phyloP scores from a whole-genome alignment of 2,329 filamentous ascomycete species.

The Aspergillus arachidicola region DNA sequence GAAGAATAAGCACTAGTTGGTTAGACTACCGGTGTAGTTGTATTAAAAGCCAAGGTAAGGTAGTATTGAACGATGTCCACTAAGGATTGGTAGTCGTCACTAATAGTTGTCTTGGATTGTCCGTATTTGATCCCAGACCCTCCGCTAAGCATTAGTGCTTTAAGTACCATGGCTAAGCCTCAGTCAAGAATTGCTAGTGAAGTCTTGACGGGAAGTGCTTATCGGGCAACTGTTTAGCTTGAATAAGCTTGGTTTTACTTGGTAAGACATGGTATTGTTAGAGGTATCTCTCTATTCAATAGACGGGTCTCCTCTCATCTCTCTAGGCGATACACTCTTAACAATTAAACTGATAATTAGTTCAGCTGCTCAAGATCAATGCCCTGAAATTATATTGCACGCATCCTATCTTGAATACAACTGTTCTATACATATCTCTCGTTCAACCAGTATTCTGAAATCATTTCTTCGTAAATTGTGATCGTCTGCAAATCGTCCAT shows the following conservation, averaged over 20 bases:
- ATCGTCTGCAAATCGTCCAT: not conserved
- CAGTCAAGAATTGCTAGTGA: not conserved
- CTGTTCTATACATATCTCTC: too few species aligned
- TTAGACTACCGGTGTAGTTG: not conserved
- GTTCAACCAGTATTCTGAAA: not conserved
- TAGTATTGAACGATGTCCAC: too few species aligned
- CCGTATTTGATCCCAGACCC: not conserved
- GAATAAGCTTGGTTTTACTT: not conserved
- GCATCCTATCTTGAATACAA: too few species aligned
- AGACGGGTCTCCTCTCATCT: too few species aligned
- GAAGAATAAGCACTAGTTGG: not conserved
- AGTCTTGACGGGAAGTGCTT: not conserved
- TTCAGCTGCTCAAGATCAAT: too few species aligned
- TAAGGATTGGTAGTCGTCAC: too few species aligned
- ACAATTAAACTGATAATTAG: too few species aligned
- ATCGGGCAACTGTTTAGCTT: too few species aligned
- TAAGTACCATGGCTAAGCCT: not conserved
- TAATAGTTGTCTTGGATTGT: not conserved
- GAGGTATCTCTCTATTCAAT: too few species aligned
- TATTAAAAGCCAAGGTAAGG: not conserved
- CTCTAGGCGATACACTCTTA: too few species aligned
- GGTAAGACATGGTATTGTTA: not conserved
- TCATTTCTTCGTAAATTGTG: not conserved
- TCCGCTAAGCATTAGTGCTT: not conserved
- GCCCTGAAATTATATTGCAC: too few species aligned